These are phyloP conservation scores for Colletotrichum sansevieriae DNA, from an alignment of 2,329 filamentous ascomycete species.

Conservation along the genomic window DNA sequence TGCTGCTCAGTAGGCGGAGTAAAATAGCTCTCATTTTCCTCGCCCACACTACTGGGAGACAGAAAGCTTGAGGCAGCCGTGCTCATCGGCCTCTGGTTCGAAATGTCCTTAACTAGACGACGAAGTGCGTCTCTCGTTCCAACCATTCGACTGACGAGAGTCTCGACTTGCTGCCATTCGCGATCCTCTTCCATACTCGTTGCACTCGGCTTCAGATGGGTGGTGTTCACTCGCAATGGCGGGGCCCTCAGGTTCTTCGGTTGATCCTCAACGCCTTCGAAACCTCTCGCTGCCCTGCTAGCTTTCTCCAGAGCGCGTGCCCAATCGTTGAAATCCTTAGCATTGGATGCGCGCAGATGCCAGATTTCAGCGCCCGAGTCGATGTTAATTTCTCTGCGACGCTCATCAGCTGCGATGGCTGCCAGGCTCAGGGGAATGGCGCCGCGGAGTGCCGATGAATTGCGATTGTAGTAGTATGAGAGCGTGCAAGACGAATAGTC, in stretches of 20 bases:
- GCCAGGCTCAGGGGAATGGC: conserved; percentile 93
- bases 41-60: conserved; percentile 52
- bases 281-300: conserved; percentile 72
- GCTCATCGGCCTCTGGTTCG: conserved; percentile 68
- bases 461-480: conserved; percentile 95
- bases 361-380: conserved; percentile 97
- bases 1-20: conserved; percentile 68
- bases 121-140: conserved; percentile 91
- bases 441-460: conserved; percentile 90
- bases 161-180: conserved; percentile 90
- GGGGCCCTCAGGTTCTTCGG: conserved; percentile 42
- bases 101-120: conserved; percentile 86
- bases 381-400: conserved; percentile 91
- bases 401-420: conserved; percentile 89
- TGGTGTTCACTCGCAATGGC: conserved; percentile 47
- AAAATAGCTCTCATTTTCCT: conserved; percentile 70
- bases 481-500: conserved; percentile 95
- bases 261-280: conserved; percentile 49
- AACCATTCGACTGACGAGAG: conserved; percentile 86
- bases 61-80: conserved; percentile 53
- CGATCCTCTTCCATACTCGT: conserved; percentile 72
- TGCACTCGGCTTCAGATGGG: conserved; percentile 46
- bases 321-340: conserved; percentile 90
- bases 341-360: conserved; percentile 88
- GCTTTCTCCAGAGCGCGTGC: conserved; percentile 86